Conservation (phyloP, 2,329 filamentous ascomycete genomes). For the Cercospora brassicicola region DNA sequence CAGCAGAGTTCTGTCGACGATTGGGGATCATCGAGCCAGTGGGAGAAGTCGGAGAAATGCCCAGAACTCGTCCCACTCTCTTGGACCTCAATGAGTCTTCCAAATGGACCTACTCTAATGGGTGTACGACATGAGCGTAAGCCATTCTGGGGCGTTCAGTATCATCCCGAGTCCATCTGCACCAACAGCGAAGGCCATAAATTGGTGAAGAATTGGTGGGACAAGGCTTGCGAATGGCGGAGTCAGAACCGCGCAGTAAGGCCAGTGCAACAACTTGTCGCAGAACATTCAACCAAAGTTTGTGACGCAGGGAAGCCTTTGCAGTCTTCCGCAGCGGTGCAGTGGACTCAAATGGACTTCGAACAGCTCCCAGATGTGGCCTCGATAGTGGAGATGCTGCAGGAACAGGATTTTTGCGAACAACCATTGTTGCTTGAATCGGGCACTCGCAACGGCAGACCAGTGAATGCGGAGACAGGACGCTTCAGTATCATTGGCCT, state of each 20-base stretch:
- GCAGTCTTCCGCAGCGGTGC: neutral
- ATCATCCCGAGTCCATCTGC: constrained; percentile 86
- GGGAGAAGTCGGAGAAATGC: constrained; percentile 42
- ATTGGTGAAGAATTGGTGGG: constrained; percentile 76
- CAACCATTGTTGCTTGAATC: constrained; percentile 52
- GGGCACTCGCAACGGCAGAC: constrained; percentile 44
- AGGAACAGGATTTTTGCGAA: constrained; percentile 31
- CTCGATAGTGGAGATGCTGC: constrained; percentile 41
- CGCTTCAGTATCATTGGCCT: constrained; percentile 74
- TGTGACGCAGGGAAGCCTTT: neutral
- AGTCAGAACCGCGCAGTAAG: neutral
- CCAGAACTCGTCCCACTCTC: constrained; percentile 48
- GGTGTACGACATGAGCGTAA: constrained; percentile 65
- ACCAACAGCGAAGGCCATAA: constrained; percentile 66
- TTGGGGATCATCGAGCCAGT: constrained; percentile 38
- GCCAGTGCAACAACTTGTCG: neutral
- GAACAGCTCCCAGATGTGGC: constrained; percentile 34
- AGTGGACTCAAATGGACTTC: neutral
- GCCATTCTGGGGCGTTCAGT: constrained; percentile 86
- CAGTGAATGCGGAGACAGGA: constrained; percentile 54
- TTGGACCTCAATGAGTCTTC: constrained; percentile 48
- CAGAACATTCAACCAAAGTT: neutral
- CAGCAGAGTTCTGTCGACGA: constrained; percentile 35
- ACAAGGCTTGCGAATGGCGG: constrained; percentile 49
- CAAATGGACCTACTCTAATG: constrained; percentile 69